Evolutionary conservation across 495 filamentous ascomycete species (phyloP).

Genomic region (Peziza echinospora): DNA sequence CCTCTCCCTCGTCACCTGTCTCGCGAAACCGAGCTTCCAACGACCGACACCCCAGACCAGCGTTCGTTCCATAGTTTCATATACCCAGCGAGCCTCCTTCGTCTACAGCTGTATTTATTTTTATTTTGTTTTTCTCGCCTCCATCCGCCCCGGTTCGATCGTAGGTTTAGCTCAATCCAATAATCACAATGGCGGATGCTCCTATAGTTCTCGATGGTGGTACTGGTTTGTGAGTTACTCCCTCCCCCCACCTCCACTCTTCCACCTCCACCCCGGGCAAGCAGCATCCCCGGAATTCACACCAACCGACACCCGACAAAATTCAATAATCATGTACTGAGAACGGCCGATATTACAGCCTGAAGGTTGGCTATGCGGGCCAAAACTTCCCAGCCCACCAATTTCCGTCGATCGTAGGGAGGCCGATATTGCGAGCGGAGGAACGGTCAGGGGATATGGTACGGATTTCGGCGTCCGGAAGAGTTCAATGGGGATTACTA

Average conservation of each 20-base stretch:
- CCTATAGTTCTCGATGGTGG: conserved; percentile 98
- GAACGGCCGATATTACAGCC: conserved; percentile 21
- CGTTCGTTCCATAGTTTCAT: not conserved
- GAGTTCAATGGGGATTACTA: no score
- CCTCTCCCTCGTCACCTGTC: no score
- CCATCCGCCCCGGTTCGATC: not conserved
- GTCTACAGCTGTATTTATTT: not conserved
- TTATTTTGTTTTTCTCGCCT: not conserved
- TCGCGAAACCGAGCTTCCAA: not conserved
- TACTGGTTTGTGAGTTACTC: conserved; percentile 49
- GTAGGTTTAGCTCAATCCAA: not conserved
- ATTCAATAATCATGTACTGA: not conserved
- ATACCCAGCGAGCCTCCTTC: not conserved
- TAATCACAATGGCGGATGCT: conserved; percentile 40
- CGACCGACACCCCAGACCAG: not conserved
- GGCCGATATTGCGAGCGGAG: conserved; percentile 90
- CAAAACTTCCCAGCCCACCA: conserved; percentile 98
- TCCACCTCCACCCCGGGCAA: not conserved
- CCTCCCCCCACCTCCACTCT: conserved; percentile 4
- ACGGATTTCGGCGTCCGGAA: no score
- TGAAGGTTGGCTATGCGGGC: conserved; percentile 89
- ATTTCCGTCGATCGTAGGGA: conserved; percentile 94
- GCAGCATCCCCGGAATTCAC: no score
- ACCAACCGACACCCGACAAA: conserved; percentile 5
- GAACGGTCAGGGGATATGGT: conserved; percentile 51